Percentiles rank a stretch among this genome's conserved stretches.
Conservation (phyloP, 23 red algal genomes). For the Gracilariopsis chorda region DNA sequence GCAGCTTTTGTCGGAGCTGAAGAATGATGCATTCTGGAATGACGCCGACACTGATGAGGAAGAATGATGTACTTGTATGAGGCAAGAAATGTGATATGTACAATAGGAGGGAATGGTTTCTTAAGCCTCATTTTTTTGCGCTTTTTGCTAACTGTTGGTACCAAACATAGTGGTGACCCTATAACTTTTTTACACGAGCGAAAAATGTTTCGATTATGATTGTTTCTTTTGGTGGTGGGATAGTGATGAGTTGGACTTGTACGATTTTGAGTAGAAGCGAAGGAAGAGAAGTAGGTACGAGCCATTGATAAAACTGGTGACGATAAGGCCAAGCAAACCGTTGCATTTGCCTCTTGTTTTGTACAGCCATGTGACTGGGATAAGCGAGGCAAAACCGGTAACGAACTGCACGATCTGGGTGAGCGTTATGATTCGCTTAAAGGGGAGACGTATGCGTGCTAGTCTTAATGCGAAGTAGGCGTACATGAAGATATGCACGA, state of each 20-base stretch:
- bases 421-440: slow-evolving; percentile 71
- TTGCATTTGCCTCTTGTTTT: neutral
- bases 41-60: slow-evolving; percentile 45
- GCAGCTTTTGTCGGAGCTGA: neutral
- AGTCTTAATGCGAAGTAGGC: slow-evolving; percentile 73
- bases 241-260: slow-evolving; percentile 5
- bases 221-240: too few relatives aligned
- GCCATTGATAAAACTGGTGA: slow-evolving; percentile 70
- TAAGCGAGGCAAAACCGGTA: slow-evolving; percentile 74
- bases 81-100: neutral
- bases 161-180: too few relatives aligned
- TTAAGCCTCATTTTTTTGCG: too few relatives aligned
- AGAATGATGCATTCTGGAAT: slow-evolving; percentile 53
- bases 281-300: slow-evolving; percentile 92
- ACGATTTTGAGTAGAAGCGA: slow-evolving; percentile 80
- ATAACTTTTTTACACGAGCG: too few relatives aligned
- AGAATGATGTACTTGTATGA: neutral
- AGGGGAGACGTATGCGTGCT: slow-evolving; percentile 19
- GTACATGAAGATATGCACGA: slow-evolving; percentile 95
- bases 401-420: slow-evolving; percentile 95
- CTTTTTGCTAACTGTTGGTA: too few relatives aligned
- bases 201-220: too few relatives aligned
- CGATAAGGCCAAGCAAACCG: slow-evolving; percentile 69
- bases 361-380: slow-evolving; percentile 49
- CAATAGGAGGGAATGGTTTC: too few relatives aligned